Conservation (phyloP, 2,329 filamentous ascomycete species). For the Reticulascus tulasneorum region DNA sequence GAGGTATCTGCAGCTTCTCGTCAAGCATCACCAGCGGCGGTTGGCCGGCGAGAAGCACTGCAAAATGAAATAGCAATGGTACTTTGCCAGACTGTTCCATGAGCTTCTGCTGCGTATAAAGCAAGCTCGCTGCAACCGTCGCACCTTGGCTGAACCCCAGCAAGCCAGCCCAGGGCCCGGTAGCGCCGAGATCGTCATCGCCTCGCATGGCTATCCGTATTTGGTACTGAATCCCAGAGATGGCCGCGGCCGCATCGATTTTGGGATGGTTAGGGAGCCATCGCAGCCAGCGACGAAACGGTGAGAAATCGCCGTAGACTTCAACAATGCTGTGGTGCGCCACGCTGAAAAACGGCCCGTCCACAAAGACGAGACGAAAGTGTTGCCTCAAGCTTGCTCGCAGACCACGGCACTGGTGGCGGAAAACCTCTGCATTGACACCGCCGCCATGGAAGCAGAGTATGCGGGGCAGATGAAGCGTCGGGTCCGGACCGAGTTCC, state of each 20-base stretch:
- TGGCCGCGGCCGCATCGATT: no score
- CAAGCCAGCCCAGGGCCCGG: neutral
- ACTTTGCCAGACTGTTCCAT: no score
- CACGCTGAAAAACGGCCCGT: neutral
- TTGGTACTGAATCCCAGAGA: no score
- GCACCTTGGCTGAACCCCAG: conserved; percentile 1
- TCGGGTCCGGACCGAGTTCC: no score
- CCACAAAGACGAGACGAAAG: conserved; percentile 1
- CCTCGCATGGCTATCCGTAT: neutral
- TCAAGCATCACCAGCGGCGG: conserved; percentile 52
- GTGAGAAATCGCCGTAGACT: neutral
- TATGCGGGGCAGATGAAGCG: no score
- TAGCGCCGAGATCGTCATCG: neutral
- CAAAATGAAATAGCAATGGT: conserved; percentile 55
- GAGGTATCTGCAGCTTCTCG: conserved; percentile 20
- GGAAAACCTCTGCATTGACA: neutral
- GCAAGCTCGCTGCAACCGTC: neutral
- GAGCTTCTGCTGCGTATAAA: conserved; percentile 1
- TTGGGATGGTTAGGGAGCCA: no score
- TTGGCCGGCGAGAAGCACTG: conserved; percentile 57
- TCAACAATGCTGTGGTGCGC: neutral
- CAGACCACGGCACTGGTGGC: neutral
- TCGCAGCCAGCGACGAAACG: no score
- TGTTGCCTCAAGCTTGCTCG: neutral
- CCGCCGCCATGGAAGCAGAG: conserved; percentile 1